Percentiles rank a stretch among this genome's conserved stretches.
phyloP scores from a whole-genome alignment of 495 filamentous ascomycete species.

The Cercophora scortea region DNA sequence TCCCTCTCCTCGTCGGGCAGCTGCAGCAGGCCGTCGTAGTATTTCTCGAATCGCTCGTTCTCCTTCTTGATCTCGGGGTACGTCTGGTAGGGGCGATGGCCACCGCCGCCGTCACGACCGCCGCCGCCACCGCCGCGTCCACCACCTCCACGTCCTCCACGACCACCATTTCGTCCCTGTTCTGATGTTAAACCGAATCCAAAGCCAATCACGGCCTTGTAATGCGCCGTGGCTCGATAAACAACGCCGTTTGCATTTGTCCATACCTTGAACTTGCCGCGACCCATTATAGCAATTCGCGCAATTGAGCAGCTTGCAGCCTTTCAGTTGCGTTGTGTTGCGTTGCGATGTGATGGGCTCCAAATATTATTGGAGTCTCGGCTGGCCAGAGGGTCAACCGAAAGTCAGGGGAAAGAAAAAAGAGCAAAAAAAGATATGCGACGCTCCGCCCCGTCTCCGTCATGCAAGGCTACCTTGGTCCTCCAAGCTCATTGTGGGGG shows the following conservation, averaged over 20 bases:
- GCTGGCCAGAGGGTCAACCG: background rate
- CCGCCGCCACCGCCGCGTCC: constrained; percentile 9
- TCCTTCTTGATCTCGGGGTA: constrained; percentile 56
- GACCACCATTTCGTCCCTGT: no score
- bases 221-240: no score
- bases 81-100: constrained; percentile 28
- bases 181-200: no score
- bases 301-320: background rate
- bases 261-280: background rate
- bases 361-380: background rate
- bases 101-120: constrained; percentile 10
- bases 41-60: constrained; percentile 73
- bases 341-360: background rate
- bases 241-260: no score
- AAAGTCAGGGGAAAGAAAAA: background rate
- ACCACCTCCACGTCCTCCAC: constrained; percentile 6
- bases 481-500: background rate
- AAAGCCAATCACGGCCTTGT: no score
- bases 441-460: background rate
- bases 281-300: background rate
- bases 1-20: constrained; percentile 64
- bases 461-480: background rate
- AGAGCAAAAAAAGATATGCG: constrained; percentile 1
- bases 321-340: background rate
- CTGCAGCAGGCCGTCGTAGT: constrained; percentile 70